These are phyloP conservation scores for Phallus indusiatus DNA, from an alignment of 768 basidiomycete genomes.

Conservation along the genomic window DNA sequence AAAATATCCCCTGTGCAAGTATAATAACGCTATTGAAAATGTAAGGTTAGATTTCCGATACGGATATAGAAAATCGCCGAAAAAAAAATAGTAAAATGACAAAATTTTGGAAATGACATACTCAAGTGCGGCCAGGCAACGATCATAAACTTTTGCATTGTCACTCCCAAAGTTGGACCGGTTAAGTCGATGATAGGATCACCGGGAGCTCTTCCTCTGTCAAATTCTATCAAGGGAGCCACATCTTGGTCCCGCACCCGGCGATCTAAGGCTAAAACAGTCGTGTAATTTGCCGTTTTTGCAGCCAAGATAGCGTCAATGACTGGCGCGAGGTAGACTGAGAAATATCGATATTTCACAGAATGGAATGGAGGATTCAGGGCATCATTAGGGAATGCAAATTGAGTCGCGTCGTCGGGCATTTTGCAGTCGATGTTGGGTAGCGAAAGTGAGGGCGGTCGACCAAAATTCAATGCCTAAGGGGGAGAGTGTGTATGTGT, in stretches of 20 bases:
- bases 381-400: conserved; percentile 5
- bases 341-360: conserved; percentile 24
- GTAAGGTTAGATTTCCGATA: not conserved
- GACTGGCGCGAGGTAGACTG: conserved; percentile 6
- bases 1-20: conserved; percentile 66
- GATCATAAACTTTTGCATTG: conserved; percentile 10
- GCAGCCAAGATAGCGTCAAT: conserved; percentile 20
- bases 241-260: conserved; percentile 45
- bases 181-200: conserved; percentile 7
- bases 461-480: not conserved
- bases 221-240: conserved; percentile 8
- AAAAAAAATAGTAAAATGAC: not conserved
- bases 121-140: conserved; percentile 9
- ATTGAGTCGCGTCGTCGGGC: conserved; percentile 13
- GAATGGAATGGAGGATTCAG: conserved; percentile 8
- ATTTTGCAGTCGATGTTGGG: conserved; percentile 16
- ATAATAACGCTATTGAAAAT: conserved; percentile 44
- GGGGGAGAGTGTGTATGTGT: no score
- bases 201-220: conserved; percentile 3
- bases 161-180: conserved; percentile 6
- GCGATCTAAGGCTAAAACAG: conserved; percentile 57
- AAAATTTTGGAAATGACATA: not conserved
- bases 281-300: conserved; percentile 52
- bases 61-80: not conserved
- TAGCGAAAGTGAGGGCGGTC: not conserved